Evolutionary conservation across 2,329 filamentous ascomycete species (phyloP).

Genomic region (Aspergillus sp.): DNA sequence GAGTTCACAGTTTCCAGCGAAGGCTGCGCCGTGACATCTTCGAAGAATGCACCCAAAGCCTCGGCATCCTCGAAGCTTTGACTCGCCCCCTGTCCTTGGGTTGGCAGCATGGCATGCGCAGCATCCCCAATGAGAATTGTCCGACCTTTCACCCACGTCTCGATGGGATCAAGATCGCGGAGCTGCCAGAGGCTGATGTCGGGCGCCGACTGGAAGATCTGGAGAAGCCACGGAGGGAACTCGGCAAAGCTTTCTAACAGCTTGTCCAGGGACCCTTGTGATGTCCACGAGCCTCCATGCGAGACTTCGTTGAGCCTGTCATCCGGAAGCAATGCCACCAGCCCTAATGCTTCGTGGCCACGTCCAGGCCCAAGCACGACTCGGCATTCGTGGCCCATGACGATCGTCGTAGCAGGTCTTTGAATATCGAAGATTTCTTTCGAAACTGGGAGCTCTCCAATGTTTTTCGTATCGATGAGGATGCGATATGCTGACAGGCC

Average conservation of each 20-base stretch:
- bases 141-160: conserved; percentile 16
- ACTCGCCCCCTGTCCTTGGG: conserved; percentile 44
- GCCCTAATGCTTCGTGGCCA: background rate
- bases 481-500: too few relatives aligned
- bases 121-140: conserved; percentile 37
- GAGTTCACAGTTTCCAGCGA: background rate
- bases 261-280: background rate
- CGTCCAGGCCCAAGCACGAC: background rate
- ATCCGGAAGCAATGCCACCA: background rate
- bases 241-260: background rate
- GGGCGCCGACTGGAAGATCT: background rate
- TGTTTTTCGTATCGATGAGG: too few relatives aligned
- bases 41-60: background rate
- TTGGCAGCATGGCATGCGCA: conserved; percentile 42
- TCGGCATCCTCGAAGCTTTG: conserved; percentile 45
- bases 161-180: conserved; percentile 44
- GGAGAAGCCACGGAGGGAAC: background rate
- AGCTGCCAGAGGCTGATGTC: conserved; percentile 45
- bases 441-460: too few relatives aligned
- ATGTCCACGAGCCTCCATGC: background rate
- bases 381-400: background rate
- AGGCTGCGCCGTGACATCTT: background rate
- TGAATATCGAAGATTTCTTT: too few relatives aligned
- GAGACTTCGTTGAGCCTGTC: background rate
- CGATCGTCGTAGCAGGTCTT: background rate